A percentile compares a stretch with the other conserved stretches of the same genome.
phyloP scores from a whole-genome alignment of 352 stramenopile species.

The Phytopythium boreale region DNA sequence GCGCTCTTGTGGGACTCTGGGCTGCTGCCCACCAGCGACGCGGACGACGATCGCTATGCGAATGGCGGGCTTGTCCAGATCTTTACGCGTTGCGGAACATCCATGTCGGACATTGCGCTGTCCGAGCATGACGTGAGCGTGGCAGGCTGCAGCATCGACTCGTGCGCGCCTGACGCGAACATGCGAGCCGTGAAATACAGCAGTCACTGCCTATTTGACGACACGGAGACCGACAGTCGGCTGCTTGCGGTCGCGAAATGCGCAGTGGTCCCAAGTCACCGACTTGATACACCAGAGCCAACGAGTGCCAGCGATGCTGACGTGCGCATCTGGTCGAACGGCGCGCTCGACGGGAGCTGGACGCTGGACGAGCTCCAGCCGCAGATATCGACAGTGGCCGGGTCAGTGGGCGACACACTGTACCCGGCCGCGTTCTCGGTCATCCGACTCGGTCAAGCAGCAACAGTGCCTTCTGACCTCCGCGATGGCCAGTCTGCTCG shows the following conservation, averaged over 20 bases:
- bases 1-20: slow-evolving; percentile 5
- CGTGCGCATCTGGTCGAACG: slow-evolving; percentile 1
- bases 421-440: neutral
- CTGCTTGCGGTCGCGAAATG: neutral
- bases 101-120: neutral
- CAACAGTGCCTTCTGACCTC: neutral
- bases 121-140: neutral
- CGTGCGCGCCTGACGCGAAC: neutral
- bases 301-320: neutral
- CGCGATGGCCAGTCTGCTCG: neutral
- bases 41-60: neutral
- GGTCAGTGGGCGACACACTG: neutral
- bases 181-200: neutral
- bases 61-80: neutral
- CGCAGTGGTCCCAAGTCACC: neutral
- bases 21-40: neutral
- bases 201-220: neutral
- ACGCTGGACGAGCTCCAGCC: neutral
- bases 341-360: neutral
- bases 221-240: neutral
- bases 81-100: neutral
- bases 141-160: neutral
- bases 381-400: neutral
- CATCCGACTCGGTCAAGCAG: neutral
- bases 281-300: neutral